phyloP scores from a whole-genome alignment of 768 basidiomycete genomes.

The Sutorius australiensis region DNA sequence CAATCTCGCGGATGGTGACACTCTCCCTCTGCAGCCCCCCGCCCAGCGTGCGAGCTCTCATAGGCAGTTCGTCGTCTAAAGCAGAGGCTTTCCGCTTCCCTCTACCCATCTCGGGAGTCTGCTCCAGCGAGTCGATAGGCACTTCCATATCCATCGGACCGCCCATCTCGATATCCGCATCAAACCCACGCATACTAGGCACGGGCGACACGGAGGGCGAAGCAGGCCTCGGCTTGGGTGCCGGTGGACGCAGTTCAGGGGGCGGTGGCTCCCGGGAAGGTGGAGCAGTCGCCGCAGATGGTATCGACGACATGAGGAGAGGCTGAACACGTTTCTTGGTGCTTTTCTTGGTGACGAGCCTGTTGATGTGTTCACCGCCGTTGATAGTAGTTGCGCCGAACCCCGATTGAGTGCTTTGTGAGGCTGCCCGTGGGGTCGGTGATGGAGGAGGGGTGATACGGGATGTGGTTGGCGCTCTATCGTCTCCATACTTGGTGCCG shows the following conservation, averaged over 20 bases:
- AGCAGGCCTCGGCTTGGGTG: constrained; percentile 23
- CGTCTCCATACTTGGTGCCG: constrained; percentile 22
- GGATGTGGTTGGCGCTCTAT: constrained; percentile 21
- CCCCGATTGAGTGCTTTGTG: constrained; percentile 35
- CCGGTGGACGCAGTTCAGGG: constrained; percentile 16
- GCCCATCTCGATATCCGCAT: constrained; percentile 40
- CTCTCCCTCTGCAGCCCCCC: constrained; percentile 56
- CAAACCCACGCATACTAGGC: constrained; percentile 49
- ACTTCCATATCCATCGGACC: constrained; percentile 50
- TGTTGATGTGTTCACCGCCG: constrained; percentile 61
- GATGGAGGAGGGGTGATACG: constrained; percentile 50
- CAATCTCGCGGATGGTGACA: constrained; percentile 55
- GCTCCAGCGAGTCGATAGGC: constrained; percentile 52
- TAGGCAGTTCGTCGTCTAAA: constrained; percentile 38
- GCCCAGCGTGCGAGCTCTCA: constrained; percentile 58
- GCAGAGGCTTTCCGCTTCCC: constrained; percentile 52
- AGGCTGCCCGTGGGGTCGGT: constrained; percentile 33
- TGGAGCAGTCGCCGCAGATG: constrained; percentile 31
- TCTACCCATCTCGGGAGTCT: constrained; percentile 37
- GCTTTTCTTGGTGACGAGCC: constrained; percentile 70
- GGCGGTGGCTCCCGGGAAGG: constrained; percentile 11
- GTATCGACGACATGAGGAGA: constrained; percentile 35
- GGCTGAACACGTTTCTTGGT: constrained; percentile 66
- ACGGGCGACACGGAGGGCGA: constrained; percentile 42
- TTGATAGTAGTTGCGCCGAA: constrained; percentile 38